Conservation (phyloP, 2,329 filamentous ascomycete species). For the Trichoderma gracile region DNA sequence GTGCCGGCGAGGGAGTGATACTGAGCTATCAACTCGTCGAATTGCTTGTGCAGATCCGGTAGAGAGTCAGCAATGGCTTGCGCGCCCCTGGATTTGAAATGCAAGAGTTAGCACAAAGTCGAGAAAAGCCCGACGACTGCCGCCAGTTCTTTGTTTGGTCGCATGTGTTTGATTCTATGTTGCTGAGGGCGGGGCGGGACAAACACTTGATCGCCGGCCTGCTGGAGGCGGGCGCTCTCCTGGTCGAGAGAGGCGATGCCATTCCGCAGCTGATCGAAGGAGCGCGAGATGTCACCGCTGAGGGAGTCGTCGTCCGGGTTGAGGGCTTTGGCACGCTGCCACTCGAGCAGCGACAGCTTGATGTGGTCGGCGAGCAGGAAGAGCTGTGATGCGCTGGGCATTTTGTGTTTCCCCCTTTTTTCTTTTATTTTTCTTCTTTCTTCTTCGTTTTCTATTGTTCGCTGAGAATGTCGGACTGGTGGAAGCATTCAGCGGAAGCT, state of each 20-base stretch:
- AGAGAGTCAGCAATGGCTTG: slow-evolving; percentile 63
- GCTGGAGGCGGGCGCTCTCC: slow-evolving; percentile 64
- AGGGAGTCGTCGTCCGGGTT: slow-evolving; percentile 77
- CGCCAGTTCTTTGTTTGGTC: too few species aligned
- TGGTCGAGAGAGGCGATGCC: slow-evolving; percentile 71
- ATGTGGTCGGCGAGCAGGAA: slow-evolving; percentile 94
- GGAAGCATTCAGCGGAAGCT: neutral
- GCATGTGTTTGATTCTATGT: too few species aligned
- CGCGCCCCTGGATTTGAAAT: slow-evolving; percentile 43
- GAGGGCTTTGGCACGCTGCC: slow-evolving; percentile 79
- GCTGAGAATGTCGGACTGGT: neutral
- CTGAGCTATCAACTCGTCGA: slow-evolving; percentile 74
- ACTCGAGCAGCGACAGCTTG: slow-evolving; percentile 91
- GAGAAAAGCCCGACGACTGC: too few species aligned
- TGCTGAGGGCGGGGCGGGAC: slow-evolving; percentile 29
- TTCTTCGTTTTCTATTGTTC: too few species aligned
- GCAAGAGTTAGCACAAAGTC: neutral
- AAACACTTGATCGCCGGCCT: slow-evolving; percentile 64
- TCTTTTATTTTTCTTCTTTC: slow-evolving; percentile 19
- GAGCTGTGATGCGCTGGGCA: slow-evolving; percentile 68
- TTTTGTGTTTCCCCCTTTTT: slow-evolving; percentile 16
- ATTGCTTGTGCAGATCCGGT: slow-evolving; percentile 69
- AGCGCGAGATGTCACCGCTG: slow-evolving; percentile 85
- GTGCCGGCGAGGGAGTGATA: slow-evolving; percentile 66
- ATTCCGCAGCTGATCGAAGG: slow-evolving; percentile 80